phyloP scores from a whole-genome alignment of 441 rosid genomes.

The Flueggea neowawraea region DNA sequence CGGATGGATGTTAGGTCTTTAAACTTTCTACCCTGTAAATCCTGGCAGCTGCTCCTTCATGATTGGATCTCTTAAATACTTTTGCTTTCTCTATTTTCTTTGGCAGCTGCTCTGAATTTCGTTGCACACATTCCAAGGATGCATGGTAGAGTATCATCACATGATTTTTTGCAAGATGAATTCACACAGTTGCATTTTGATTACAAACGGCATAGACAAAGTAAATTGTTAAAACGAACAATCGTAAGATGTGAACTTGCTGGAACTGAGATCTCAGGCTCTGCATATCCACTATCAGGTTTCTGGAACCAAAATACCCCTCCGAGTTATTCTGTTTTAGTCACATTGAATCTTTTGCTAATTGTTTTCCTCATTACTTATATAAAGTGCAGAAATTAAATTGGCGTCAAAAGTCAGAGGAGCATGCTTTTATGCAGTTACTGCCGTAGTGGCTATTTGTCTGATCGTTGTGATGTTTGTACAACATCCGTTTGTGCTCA shows the following conservation, averaged over 20 bases:
- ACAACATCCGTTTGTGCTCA: constrained; percentile 78
- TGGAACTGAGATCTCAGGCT: constrained; percentile 49
- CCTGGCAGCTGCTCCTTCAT: background rate
- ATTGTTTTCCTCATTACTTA: constrained; percentile 17
- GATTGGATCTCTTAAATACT: background rate
- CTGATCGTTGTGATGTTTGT: constrained; percentile 64
- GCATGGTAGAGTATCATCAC: constrained; percentile 21
- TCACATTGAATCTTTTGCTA: constrained; percentile 10
- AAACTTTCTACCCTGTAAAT: no score
- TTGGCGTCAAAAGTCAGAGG: constrained; percentile 69
- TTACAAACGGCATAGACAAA: constrained; percentile 24
- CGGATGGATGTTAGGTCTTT: no score
- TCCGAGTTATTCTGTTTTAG: background rate
- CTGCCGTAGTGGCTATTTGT: constrained; percentile 53
- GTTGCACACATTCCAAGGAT: constrained; percentile 28
- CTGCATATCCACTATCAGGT: constrained; percentile 58
- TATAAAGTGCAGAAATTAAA: constrained; percentile 54
- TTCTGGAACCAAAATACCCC: constrained; percentile 12
- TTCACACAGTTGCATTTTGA: constrained; percentile 21
- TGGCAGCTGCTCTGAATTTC: constrained; percentile 36
- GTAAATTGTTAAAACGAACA: constrained; percentile 27
- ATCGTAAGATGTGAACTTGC: constrained; percentile 63
- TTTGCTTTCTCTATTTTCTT: background rate
- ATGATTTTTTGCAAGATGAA: constrained; percentile 18
- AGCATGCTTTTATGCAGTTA: constrained; percentile 61